These are phyloP conservation scores for Galeopsis tetrahit DNA, from an alignment of 257 asterid genomes.

Conservation along the genomic window DNA sequence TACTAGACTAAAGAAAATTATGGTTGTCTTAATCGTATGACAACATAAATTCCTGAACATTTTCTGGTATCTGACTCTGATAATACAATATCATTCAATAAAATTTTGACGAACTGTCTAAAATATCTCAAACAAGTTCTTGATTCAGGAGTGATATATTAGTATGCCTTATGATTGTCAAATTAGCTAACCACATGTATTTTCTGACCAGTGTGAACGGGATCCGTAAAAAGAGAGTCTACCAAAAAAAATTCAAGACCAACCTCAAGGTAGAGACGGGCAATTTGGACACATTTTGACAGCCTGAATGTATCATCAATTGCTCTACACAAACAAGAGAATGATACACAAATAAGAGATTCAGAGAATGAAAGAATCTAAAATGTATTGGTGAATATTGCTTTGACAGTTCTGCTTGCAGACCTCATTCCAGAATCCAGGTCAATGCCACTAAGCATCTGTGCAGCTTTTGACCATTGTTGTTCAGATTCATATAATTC, in stretches of 20 bases:
- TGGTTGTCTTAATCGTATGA: conserved; percentile 5
- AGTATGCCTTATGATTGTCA: conserved; percentile 2
- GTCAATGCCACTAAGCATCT: conserved; percentile 99
- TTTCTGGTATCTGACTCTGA: background rate
- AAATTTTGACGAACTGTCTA: background rate
- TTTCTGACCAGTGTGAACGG: background rate
- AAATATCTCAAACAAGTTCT: conserved; percentile 2
- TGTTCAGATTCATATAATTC: conserved; percentile 91
- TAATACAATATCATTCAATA: background rate
- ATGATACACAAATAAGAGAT: conserved; percentile 18
- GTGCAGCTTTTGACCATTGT: conserved; percentile 96
- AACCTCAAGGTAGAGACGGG: conserved; percentile 97
- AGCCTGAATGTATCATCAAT: conserved; percentile 90
- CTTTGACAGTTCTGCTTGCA: conserved; percentile 24
- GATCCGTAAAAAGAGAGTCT: background rate
- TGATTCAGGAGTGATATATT: background rate
- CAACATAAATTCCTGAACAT: background rate
- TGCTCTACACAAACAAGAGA: conserved; percentile 59
- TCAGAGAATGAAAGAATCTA: conserved; percentile 12
- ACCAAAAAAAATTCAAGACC: conserved; percentile 22
- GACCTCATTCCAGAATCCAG: conserved; percentile 99
- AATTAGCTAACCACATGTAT: conserved; percentile 6
- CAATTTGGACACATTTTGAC: conserved; percentile 94
- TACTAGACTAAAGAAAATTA: background rate
- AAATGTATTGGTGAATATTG: conserved; percentile 16